Evolutionary conservation across 108 stramenopile species (phyloP), one percentile per base, ranked within the genome.

Genomic region (Pseudonitzschia multiseries): DNA sequence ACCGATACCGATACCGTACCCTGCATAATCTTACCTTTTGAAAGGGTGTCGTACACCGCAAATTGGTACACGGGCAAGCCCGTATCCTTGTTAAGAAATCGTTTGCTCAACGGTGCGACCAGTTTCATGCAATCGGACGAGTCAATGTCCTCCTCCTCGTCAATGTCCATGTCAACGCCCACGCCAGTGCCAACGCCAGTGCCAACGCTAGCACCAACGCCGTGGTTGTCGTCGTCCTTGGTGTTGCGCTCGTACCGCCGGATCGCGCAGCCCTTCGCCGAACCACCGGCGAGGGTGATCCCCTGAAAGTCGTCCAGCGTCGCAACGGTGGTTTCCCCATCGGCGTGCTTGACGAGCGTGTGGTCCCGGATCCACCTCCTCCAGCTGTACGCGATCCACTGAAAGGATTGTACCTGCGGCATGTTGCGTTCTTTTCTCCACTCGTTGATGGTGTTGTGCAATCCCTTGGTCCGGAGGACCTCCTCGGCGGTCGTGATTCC

Each of bases 41-140:
- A 40, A 4, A 12, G 32, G 12, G 18, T 62, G 29, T 62, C 61
- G n/a, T 40, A 62, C n/a, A 62, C 61, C 14, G 61, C 61, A 62
- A 62, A 62, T n/a, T 62, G 61, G 33, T 62, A 62, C 61, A 62
- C 61, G 33, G 61, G 61, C 61, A 62, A n/a, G 5, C 61, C 61
- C 33, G 61, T 62, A 4, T 62, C 33, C n/a, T 18, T 14, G 33
- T 40, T 62, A 12, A 62, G 20, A 0, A 62, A 62, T 62, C 61
- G 8, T 33, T 62, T 62, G 61, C 61, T 62, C 33, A 62, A 20
- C 61, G 29, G 28, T n/a, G 33, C 14, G 14, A 62, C 61, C n/a
- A 62, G 15, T 17, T 18, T 33, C 61, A 62, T 62, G 36, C 61
- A 62, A 14, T 40, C 40, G 33, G 61, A 41, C 27, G 31, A 33